Conservation (phyloP, 768 basidiomycete species). For the Tubosaeta sp. region DNA sequence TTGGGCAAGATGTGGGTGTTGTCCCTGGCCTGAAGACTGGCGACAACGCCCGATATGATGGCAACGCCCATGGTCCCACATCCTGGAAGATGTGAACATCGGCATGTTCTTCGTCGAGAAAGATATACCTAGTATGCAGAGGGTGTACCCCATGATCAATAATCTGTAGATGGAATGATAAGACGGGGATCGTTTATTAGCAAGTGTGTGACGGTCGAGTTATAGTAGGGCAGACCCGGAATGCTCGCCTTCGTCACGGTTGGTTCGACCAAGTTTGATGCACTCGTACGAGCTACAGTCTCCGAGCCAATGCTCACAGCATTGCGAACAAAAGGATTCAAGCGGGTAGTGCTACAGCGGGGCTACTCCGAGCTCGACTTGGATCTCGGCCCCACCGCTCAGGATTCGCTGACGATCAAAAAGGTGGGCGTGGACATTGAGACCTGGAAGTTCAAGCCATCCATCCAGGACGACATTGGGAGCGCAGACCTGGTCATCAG, state of each 20-base stretch:
- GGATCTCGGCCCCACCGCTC: slow-evolving; percentile 17
- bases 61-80: slow-evolving; percentile 99
- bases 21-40: slow-evolving; percentile 62
- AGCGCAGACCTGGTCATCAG: slow-evolving; percentile 79
- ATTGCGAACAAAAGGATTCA: slow-evolving; percentile 54
- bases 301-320: slow-evolving; percentile 53
- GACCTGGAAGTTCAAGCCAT: slow-evolving; percentile 70
- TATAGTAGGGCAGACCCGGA: background rate
- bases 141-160: slow-evolving; percentile 78
- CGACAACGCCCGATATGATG: slow-evolving; percentile 86
- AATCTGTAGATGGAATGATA: background rate
- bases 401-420: slow-evolving; percentile 10
- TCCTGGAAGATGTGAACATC: slow-evolving; percentile 44
- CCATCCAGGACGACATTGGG: slow-evolving; percentile 60
- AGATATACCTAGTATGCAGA: slow-evolving; percentile 73
- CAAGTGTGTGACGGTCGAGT: background rate
- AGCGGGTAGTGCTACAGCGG: slow-evolving; percentile 66
- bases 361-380: slow-evolving; percentile 56
- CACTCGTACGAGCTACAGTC: slow-evolving; percentile 58
- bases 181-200: background rate
- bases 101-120: slow-evolving; percentile 5
- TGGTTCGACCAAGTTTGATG: slow-evolving; percentile 84
- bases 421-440: slow-evolving; percentile 51
- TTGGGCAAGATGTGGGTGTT: slow-evolving; percentile 34
- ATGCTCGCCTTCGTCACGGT: slow-evolving; percentile 72